Evolutionary conservation across 257 asterid genomes (phyloP), one percentile per base, ranked within the genome.

Genomic region (Verbascum thapsus): DNA sequence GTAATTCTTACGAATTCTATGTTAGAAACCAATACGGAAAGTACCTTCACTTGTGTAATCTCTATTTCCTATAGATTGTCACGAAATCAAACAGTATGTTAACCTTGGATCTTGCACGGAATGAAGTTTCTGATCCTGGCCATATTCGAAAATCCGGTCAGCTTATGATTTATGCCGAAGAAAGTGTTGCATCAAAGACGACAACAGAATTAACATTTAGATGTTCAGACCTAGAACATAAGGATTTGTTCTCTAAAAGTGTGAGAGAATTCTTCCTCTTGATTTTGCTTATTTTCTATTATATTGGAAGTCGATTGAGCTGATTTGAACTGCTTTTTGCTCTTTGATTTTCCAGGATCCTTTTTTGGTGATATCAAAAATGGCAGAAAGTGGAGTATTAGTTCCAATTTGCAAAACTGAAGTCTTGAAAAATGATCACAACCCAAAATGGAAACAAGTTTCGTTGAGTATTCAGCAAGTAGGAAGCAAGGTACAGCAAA

Each of bases 361-460:
- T 40, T 94, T 94, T 77, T 79, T 94, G 73, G 76, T 87, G 67
- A 78, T 94, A 66, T 90, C 96, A 48, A 94, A 85, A 78, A 65
- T 78, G 65, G 71, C 91, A 16, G 98, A 94, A 74, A 72, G 75
- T 79, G 95, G 88, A 61, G 44, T 65, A 5, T 64, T 78, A 13
- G 76, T 88, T 75, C 99, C 99, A 68, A 77, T 94, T 72, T 84
- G 92, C 91, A 94, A 94, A 84, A 94, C 99, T 55, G 99, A 94
- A 79, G 98, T 88, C 75, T 60, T 94, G 74, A 83, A 84, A 78
- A 87, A 94, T 69, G 88, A 94, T 23, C 90, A 81, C 55, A 75
- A 70, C 51, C 99, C 99, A 13, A 83, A 55, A 64, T 94, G 99
- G 99, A 86, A 90, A 71, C 89, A 84, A 52, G 53, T 88, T 62